A percentile compares a stretch with the other conserved stretches of the same genome.
Evolutionary conservation across 768 basidiomycete genomes (phyloP).

Genomic region (Pisolithus sp.): DNA sequence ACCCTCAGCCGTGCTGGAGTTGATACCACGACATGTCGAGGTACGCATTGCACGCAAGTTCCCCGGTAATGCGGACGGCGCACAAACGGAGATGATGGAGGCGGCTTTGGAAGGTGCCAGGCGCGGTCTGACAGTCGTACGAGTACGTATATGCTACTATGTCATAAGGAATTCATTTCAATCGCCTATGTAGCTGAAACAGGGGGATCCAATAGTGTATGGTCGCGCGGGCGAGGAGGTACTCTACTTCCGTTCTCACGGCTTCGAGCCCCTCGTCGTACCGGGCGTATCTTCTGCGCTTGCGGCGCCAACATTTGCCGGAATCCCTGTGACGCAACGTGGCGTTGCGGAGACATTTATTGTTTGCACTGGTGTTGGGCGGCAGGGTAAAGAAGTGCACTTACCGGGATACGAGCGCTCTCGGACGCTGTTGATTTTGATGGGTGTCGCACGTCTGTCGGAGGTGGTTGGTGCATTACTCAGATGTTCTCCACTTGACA

Average conservation of each 20-base stretch:
- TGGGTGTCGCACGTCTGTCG: slow-evolving; percentile 87
- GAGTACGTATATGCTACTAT: slow-evolving; percentile 43
- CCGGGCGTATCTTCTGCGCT: slow-evolving; percentile 89
- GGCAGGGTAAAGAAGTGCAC: slow-evolving; percentile 72
- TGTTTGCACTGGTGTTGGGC: slow-evolving; percentile 91
- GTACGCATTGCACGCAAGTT: slow-evolving; percentile 94
- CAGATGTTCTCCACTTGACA: slow-evolving; percentile 3
- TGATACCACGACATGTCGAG: slow-evolving; percentile 68
- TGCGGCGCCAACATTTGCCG: slow-evolving; percentile 83
- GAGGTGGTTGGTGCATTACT: slow-evolving; percentile 63
- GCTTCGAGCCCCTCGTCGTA: slow-evolving; percentile 77
- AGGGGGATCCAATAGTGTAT: slow-evolving; percentile 95
- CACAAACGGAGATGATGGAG: slow-evolving; percentile 93
- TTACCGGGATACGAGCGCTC: slow-evolving; percentile 85
- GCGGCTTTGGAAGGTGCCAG: slow-evolving; percentile 78
- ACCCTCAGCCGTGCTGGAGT: slow-evolving; percentile 75
- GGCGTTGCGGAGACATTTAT: slow-evolving; percentile 87
- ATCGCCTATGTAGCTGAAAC: slow-evolving; percentile 62
- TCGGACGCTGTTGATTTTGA: slow-evolving; percentile 79
- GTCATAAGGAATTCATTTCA: background rate
- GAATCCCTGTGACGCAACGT: slow-evolving; percentile 92
- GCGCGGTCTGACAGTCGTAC: slow-evolving; percentile 77
- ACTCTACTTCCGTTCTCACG: slow-evolving; percentile 81
- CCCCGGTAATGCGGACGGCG: slow-evolving; percentile 94
- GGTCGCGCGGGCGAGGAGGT: slow-evolving; percentile 94